Evolutionary conservation across 208 protist species (phyloP).

Genomic region (Trypanosoma theileri): DNA sequence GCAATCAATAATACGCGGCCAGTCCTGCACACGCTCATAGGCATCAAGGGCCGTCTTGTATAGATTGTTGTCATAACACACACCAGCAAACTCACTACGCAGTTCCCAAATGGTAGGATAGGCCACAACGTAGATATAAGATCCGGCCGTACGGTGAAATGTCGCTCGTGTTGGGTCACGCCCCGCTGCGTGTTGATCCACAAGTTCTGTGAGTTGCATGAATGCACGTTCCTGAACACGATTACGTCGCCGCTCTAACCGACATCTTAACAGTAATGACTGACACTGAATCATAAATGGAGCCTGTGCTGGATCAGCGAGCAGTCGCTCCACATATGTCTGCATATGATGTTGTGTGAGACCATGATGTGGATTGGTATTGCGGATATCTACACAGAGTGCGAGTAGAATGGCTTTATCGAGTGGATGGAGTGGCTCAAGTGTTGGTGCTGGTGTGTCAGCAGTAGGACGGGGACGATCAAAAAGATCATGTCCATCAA

Average conservation of each 20-base stretch:
- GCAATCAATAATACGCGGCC: constrained; percentile 89
- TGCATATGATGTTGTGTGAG: constrained; percentile 89
- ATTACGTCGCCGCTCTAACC: constrained; percentile 76
- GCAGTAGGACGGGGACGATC: constrained; percentile 69
- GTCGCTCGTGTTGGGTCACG: constrained; percentile 52
- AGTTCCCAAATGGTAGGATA: constrained; percentile 84
- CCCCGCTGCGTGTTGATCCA: constrained; percentile 74
- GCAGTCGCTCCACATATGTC: constrained; percentile 86
- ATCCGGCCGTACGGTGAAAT: constrained; percentile 53
- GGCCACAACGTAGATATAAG: constrained; percentile 80
- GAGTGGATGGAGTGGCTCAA: constrained; percentile 67
- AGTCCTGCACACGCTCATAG: constrained; percentile 88
- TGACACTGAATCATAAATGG: constrained; percentile 79
- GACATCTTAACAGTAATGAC: constrained; percentile 68
- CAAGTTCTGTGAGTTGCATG: constrained; percentile 89
- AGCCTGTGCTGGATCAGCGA: constrained; percentile 66
- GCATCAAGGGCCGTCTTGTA: constrained; percentile 86
- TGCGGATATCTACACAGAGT: constrained; percentile 82
- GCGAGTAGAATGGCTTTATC: constrained; percentile 89
- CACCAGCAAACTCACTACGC: constrained; percentile 81
- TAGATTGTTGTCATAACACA: constrained; percentile 84
- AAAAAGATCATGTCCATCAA: constrained; percentile 82
- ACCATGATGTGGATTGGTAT: constrained; percentile 87
- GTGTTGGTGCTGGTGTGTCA: constrained; percentile 30
- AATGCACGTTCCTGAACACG: constrained; percentile 84